A percentile compares a stretch with the other conserved stretches of the same genome.
These are phyloP conservation scores for Lachnellula occidentalis DNA, from an alignment of 2,329 filamentous ascomycete species.

Conservation along the genomic window DNA sequence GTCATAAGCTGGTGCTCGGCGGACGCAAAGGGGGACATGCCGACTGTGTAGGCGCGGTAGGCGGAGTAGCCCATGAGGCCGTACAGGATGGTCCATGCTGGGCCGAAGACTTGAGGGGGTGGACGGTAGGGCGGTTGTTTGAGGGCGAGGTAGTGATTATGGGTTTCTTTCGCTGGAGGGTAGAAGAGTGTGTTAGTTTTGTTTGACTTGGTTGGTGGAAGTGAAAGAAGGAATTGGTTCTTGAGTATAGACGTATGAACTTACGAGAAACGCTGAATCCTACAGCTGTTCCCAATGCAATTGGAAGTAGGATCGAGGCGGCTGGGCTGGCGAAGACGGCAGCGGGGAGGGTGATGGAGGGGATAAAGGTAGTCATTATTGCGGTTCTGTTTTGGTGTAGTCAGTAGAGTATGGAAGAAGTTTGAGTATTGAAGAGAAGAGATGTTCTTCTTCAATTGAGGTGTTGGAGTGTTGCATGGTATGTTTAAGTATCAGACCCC, in stretches of 20 bases:
- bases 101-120: conserved; percentile 57
- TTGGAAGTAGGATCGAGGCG: conserved; percentile 68
- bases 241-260: conserved; percentile 24
- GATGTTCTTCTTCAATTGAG: neutral
- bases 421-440: neutral
- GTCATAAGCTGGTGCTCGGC: conserved; percentile 35
- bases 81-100: conserved; percentile 63
- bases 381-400: conserved; percentile 3
- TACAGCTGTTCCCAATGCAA: conserved; percentile 66
- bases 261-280: conserved; percentile 64
- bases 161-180: conserved; percentile 47
- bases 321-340: conserved; percentile 67
- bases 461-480: too few relatives aligned
- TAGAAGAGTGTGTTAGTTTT: neutral
- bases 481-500: too few relatives aligned
- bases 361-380: conserved; percentile 73
- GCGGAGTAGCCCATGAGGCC: conserved; percentile 84
- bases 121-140: conserved; percentile 63
- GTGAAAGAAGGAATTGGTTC: neutral
- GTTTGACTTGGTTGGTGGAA: neutral
- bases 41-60: conserved; percentile 65
- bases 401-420: neutral
- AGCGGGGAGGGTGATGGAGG: conserved; percentile 69
- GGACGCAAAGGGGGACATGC: conserved; percentile 45
- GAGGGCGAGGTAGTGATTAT: conserved; percentile 58